Evolutionary conservation across 345 rosid species (phyloP), one percentile per base, ranked within the genome.

Genomic region (Theobroma cacao): DNA sequence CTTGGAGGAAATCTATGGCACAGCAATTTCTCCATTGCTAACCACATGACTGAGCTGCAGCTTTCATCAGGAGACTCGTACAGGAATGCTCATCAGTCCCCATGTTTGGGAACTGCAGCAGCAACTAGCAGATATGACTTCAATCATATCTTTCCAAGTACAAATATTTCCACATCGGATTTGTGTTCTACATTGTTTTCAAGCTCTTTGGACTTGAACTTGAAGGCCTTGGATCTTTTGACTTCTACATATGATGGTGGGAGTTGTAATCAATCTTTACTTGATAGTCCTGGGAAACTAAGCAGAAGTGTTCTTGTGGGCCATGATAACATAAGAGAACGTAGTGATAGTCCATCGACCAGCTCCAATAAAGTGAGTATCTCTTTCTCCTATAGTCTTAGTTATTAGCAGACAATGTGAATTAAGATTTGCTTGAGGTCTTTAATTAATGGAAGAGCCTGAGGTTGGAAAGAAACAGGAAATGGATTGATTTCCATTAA

Each of bases 311-410:
- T 31, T 10, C 28, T 56, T 36, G 13, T 40, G 47, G 66, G 24
- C 45, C 65, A 30, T 74, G 65, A 74, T 65, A 66, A 43, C 59
- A 69, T 38, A 78, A 62, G 24, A 68, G 75, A 73, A 55, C 45
- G 43, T 15, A 74, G 64, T 45, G 76, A 79, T 40, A 64, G 73
- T 48, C 79, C 81, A 10, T 73, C 85, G 50, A 77, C 40, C 67
- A 83, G 83, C 81, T 83, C 77, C 34, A 79, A n/a, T n/a, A n/a
- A 77, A 75, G 89, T 83, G 67, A 33, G 82, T 82, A 28, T 64
- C 48, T 60, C 8, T 76, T 45, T 26, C 61, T 72, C 61, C n/a
- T 69, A 45, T 45, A n/a, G n/a, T 13, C 38, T 24, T 52, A 69
- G 4, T 69, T 28, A 17, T n/a, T n/a, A n/a, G n/a, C n/a, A n/a